These are phyloP conservation scores for Mortierella hygrophila DNA, from an alignment of 192 early-diverging fungal genomes.

Conservation along the genomic window DNA sequence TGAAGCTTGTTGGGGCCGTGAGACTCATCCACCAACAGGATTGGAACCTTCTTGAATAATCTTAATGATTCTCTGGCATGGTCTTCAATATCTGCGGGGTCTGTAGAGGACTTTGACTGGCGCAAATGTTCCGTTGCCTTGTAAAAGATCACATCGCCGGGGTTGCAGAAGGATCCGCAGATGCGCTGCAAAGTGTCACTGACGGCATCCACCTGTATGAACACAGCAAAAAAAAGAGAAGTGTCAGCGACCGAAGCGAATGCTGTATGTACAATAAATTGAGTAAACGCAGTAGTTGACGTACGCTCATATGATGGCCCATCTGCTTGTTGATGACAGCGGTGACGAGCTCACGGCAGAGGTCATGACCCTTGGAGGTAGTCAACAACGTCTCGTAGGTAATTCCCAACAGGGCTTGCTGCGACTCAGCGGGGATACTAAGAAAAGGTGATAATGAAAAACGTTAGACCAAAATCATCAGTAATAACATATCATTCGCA, in stretches of 20 bases:
- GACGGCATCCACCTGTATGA: slow-evolving; percentile 57
- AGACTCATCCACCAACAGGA: slow-evolving; percentile 60
- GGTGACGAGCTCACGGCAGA: slow-evolving; percentile 73
- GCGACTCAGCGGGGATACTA: slow-evolving; percentile 60
- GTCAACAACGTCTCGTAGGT: slow-evolving; percentile 72
- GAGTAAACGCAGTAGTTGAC: slow-evolving; percentile 9
- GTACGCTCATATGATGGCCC: slow-evolving; percentile 63
- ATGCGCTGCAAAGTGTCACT: slow-evolving; percentile 71
- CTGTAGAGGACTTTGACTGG: slow-evolving; percentile 60
- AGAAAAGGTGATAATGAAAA: background rate
- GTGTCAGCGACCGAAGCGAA: background rate
- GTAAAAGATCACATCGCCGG: slow-evolving; percentile 75
- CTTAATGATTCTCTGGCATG: slow-evolving; percentile 61
- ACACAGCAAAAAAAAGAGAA: background rate
- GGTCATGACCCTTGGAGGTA: slow-evolving; percentile 62
- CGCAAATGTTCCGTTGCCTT: slow-evolving; percentile 71
- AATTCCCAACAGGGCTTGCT: slow-evolving; percentile 60
- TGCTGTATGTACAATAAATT: background rate
- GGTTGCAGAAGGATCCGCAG: slow-evolving; percentile 75
- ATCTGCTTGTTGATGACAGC: slow-evolving; percentile 74
- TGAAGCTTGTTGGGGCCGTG: slow-evolving; percentile 59
- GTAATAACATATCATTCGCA: background rate
- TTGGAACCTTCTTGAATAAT: slow-evolving; percentile 55
- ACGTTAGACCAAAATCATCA: background rate
- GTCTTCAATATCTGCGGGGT: slow-evolving; percentile 57